Evolutionary conservation across 2,329 filamentous ascomycete species (phyloP).

Genomic region (Didymella segeticola): DNA sequence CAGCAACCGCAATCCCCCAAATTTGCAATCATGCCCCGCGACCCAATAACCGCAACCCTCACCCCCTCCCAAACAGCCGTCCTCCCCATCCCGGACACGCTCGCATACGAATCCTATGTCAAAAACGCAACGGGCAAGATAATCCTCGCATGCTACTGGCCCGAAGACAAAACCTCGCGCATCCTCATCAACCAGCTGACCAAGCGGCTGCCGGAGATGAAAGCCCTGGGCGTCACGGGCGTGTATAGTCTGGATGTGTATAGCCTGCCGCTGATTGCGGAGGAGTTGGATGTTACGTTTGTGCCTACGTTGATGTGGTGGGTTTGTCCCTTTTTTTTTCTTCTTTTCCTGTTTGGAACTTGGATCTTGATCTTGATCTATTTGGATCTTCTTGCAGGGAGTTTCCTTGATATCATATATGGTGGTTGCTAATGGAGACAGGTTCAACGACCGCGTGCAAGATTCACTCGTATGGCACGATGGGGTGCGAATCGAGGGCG

Average conservation of each 20-base stretch:
- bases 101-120: constrained; percentile 26
- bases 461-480: constrained; percentile 36
- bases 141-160: constrained; percentile 32
- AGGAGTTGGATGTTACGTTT: constrained; percentile 30
- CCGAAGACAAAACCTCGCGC: constrained; percentile 27
- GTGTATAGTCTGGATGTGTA: constrained; percentile 36
- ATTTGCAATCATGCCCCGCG: not conserved
- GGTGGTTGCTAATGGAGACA: not conserved
- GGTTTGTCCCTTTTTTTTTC: not conserved
- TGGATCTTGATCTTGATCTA: too few species aligned
- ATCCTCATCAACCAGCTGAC: constrained; percentile 21
- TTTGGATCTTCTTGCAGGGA: too few species aligned
- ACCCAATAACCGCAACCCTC: constrained; percentile 7
- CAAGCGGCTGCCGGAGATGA: constrained; percentile 24
- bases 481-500: constrained; percentile 29
- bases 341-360: not conserved
- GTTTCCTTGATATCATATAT: not conserved
- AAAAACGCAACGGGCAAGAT: constrained; percentile 27
- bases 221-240: constrained; percentile 21
- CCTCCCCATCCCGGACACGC: constrained; percentile 18
- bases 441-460: constrained; percentile 28
- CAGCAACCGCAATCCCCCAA: too few species aligned
- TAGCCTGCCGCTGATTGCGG: constrained; percentile 28
- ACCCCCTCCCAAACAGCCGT: constrained; percentile 20
- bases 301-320: constrained; percentile 35